Conservation (phyloP, 1,139 yeast species). For the Candida anutae region DNA sequence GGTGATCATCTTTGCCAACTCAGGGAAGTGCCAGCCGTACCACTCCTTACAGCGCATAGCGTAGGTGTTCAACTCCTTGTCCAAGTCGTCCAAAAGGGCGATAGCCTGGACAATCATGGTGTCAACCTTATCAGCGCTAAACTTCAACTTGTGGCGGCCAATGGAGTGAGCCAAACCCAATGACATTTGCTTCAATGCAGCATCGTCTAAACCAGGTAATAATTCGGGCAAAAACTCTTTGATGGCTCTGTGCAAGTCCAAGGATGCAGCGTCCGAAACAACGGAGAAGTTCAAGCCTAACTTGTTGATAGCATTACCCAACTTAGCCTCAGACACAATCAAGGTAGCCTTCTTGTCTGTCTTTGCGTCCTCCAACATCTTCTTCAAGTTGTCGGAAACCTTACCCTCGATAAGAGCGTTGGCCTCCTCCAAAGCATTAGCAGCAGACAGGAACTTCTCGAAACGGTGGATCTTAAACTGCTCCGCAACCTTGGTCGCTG, state of each 20-base stretch:
- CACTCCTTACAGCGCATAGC: slow-evolving; percentile 99
- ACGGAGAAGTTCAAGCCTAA: slow-evolving; percentile 82
- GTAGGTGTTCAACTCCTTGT: slow-evolving; percentile 93
- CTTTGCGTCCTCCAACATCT: slow-evolving; percentile 71
- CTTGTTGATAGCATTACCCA: slow-evolving; percentile 94
- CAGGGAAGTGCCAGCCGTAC: slow-evolving; percentile 99
- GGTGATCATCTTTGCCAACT: slow-evolving; percentile 91
- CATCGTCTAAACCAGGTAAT: slow-evolving; percentile 85
- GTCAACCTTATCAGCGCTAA: slow-evolving; percentile 96
- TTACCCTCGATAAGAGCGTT: slow-evolving; percentile 88
- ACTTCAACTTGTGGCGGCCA: slow-evolving; percentile 96
- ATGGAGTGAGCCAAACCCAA: slow-evolving; percentile 95
- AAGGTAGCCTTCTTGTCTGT: slow-evolving; percentile 85
- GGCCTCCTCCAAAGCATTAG: slow-evolving; percentile 94
- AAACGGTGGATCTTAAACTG: slow-evolving; percentile 90
- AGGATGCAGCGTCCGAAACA: slow-evolving; percentile 89
- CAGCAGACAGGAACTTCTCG: slow-evolving; percentile 90
- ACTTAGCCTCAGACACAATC: slow-evolving; percentile 89
- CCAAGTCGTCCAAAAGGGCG: slow-evolving; percentile 92
- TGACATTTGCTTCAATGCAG: slow-evolving; percentile 87
- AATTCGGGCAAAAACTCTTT: slow-evolving; percentile 90
- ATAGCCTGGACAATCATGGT: slow-evolving; percentile 98
- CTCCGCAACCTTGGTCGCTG: slow-evolving; percentile 72
- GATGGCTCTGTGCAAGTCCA: slow-evolving; percentile 91
- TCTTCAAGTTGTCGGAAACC: slow-evolving; percentile 78